Conservation (phyloP, 2,329 filamentous ascomycete genomes). For the Chaetomiaceae sp. region DNA sequence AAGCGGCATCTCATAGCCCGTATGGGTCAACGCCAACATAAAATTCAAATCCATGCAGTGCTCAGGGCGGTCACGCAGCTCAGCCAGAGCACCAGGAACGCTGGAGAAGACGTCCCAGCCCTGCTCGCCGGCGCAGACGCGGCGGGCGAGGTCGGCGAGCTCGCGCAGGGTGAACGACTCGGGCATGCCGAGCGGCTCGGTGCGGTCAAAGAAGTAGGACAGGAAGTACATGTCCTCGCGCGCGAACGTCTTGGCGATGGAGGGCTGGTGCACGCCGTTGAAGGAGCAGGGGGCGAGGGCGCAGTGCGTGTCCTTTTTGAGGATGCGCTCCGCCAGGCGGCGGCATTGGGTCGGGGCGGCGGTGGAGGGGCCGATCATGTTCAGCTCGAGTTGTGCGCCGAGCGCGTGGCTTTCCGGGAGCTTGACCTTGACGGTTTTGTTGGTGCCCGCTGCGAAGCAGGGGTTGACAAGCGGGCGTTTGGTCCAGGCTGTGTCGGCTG, state of each 20-base stretch:
- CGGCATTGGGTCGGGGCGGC: constrained; percentile 83
- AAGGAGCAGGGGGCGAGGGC: constrained; percentile 90
- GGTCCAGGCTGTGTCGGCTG: constrained; percentile 57
- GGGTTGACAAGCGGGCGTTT: constrained; percentile 71
- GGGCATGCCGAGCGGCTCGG: constrained; percentile 92
- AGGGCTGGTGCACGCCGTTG: constrained; percentile 93
- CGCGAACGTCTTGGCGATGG: constrained; percentile 85
- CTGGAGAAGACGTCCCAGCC: constrained; percentile 77
- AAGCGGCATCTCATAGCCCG: constrained; percentile 96
- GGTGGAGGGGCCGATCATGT: constrained; percentile 78
- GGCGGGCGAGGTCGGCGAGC: constrained; percentile 76
- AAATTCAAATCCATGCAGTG: constrained; percentile 95
- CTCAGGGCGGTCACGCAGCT: constrained; percentile 78
- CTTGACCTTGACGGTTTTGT: constrained; percentile 66
- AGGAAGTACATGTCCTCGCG: constrained; percentile 93
- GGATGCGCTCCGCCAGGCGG: constrained; percentile 79
- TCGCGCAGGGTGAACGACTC: constrained; percentile 91
- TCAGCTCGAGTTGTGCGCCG: constrained; percentile 62
- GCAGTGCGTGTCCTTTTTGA: constrained; percentile 82
- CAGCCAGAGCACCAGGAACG: constrained; percentile 71
- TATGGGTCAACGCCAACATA: constrained; percentile 88
- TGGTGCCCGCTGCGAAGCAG: constrained; percentile 78
- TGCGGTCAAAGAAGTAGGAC: constrained; percentile 97
- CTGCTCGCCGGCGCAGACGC: constrained; percentile 74
- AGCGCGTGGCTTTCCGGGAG: constrained; percentile 63